Percentiles rank a stretch among this genome's conserved stretches.
Conservation (phyloP, 306 rosid species). For the Pueraria montana region DNA sequence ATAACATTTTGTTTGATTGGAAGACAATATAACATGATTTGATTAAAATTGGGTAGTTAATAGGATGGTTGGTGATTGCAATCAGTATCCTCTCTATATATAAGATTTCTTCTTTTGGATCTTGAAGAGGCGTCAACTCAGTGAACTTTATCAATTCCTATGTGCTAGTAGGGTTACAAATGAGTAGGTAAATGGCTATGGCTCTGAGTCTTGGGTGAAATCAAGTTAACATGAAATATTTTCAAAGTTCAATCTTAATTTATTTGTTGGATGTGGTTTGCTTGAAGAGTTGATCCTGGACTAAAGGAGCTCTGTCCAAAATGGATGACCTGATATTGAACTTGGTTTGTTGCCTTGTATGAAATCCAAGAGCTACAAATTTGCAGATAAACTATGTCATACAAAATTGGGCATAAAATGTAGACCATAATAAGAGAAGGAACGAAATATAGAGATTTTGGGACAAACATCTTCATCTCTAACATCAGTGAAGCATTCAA, state of each 20-base stretch:
- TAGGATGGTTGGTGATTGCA: constrained; percentile 7
- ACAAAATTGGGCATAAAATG: constrained; percentile 16
- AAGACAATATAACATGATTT: constrained; percentile 10
- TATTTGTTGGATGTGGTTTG: constrained; percentile 27
- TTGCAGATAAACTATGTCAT: constrained; percentile 2
- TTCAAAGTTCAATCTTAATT: constrained; percentile 25
- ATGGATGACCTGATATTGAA: constrained; percentile 22
- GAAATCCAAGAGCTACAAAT: constrained; percentile 19
- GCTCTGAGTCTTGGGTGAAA: constrained; percentile 23
- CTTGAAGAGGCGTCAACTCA: not conserved
- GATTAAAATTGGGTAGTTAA: constrained; percentile 7
- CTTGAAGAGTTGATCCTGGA: constrained; percentile 26
- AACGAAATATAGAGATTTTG: not conserved
- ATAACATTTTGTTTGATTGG: not conserved
- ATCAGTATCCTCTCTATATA: not conserved
- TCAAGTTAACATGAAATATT: constrained; percentile 36
- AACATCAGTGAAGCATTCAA: not conserved
- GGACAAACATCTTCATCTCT: not conserved
- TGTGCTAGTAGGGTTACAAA: constrained; percentile 2
- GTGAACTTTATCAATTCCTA: not conserved
- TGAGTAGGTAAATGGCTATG: constrained; percentile 8
- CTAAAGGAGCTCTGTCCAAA: constrained; percentile 5
- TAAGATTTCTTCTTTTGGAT: not conserved
- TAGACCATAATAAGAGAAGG: not conserved
- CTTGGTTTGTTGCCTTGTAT: not conserved